Conservation (phyloP, 1,139 yeast genomes). For the Geotrichum australiense region DNA sequence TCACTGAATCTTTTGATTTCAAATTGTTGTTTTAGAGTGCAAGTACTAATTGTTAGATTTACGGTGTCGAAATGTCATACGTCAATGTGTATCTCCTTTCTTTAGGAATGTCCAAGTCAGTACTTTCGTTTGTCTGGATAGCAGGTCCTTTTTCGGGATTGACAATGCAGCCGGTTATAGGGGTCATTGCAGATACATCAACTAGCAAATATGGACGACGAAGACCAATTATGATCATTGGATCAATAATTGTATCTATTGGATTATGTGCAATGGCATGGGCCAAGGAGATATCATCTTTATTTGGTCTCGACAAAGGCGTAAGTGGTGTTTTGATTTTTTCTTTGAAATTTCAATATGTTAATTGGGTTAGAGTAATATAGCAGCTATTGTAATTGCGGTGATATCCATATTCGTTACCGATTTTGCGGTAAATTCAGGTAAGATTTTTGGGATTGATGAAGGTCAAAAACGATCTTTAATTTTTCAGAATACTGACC, state of each 20-base stretch:
- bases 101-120: constrained; percentile 47
- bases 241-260: constrained; percentile 41
- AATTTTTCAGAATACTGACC: no score
- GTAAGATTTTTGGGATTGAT: not conserved
- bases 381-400: constrained; percentile 40
- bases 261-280: constrained; percentile 44
- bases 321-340: constrained; percentile 1
- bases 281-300: constrained; percentile 36
- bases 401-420: constrained; percentile 44
- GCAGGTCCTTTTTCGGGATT: constrained; percentile 59
- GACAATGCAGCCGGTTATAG: constrained; percentile 53
- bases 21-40: not conserved
- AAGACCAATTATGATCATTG: constrained; percentile 49
- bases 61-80: constrained; percentile 38
- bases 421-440: constrained; percentile 46
- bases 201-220: constrained; percentile 43
- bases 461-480: not conserved
- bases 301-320: constrained; percentile 15
- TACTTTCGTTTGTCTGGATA: constrained; percentile 51
- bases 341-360: not conserved
- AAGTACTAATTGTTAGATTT: constrained; percentile 4
- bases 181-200: constrained; percentile 48
- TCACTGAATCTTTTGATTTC: no score
- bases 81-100: constrained; percentile 39
- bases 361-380: not conserved